Base-by-base conservation (phyloP, 192 early-diverging fungal species). In the Podila horticola region DNA sequence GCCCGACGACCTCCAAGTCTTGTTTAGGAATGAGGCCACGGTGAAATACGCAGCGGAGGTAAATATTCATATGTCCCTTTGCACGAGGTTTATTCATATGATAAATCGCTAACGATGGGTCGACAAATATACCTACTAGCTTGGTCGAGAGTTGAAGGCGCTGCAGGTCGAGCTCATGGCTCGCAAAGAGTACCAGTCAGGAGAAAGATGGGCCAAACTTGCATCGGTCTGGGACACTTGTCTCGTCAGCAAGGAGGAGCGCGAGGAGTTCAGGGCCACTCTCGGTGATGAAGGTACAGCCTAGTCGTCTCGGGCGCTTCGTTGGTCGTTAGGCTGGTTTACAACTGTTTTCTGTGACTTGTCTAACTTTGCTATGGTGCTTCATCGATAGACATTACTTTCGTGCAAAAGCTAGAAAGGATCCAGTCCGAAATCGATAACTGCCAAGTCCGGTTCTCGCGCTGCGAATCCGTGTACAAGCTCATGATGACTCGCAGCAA, bases 401-500 rank as follows among this genome's bases (percentile, higher is more conserved):
- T 15, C 15, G 41, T 45, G 41, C 41, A 72, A 38, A 81, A 81
- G 13, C 29, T 88, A 70, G 81, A 83, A 10, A 63, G 66, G 26
- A 68, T 82, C n/a, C 79, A 77, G 19, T 28, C 63, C 0, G 71
- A 73, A 26, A 72, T 72, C 20, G 77, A 81, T 0, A 66, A 15
- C 13, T 73, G 77, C 33, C 65, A 57, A 22, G 31, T 50, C 0
- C 65, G 71, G 17, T 81, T 65, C 49, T 81, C 77, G n/a, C 72
- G 50, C 22, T 73, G 60, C 11, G 62, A 48, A 12, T 49, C 38
- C 12, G 83, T 89, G 8, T 83, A 75, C 61, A 69, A 67, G 20
- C 58, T 88, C 36, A 87, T 89, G 77, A 82, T 83, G 57, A 79
- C 74, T 24, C 66, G 88, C 41, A 85, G 82, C 58, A 82, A 63